Percentiles rank a stretch among this genome's conserved stretches.
Evolutionary conservation across 1,139 yeast species (phyloP).

Genomic region (Hemisphaericaspora subhashii): DNA sequence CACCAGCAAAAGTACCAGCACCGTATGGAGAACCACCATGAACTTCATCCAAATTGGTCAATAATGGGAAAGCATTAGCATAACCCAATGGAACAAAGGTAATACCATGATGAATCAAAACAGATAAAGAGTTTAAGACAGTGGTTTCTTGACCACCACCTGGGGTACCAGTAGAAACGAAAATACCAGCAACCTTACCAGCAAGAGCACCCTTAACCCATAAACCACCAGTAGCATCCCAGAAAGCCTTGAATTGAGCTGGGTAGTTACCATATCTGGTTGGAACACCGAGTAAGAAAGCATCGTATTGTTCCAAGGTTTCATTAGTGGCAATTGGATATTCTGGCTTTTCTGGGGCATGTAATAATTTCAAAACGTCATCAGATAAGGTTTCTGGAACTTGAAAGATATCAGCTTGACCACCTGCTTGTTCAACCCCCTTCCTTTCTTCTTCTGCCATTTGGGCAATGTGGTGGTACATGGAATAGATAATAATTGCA

Average conservation of each 20-base stretch:
- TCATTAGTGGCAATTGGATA: constrained; percentile 68
- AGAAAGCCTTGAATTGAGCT: constrained; percentile 78
- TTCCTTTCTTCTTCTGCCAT: constrained; percentile 68
- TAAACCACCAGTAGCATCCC: constrained; percentile 80
- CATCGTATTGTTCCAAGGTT: constrained; percentile 66
- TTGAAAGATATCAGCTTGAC: constrained; percentile 69
- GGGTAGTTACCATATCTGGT: constrained; percentile 83
- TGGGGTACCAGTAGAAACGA: constrained; percentile 76
- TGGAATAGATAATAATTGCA: constrained; percentile 73
- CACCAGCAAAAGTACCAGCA: constrained; percentile 79
- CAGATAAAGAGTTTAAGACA: constrained; percentile 61
- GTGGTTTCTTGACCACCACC: constrained; percentile 88
- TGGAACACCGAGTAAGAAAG: constrained; percentile 77
- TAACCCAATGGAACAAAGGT: constrained; percentile 81
- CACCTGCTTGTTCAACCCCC: constrained; percentile 77
- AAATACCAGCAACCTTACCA: constrained; percentile 77
- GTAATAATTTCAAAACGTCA: constrained; percentile 59
- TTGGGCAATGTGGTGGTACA: constrained; percentile 75
- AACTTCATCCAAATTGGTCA: constrained; percentile 62
- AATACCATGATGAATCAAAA: constrained; percentile 77
- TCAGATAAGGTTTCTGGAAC: constrained; percentile 75
- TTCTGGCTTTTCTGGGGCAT: constrained; percentile 64
- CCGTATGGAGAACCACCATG: constrained; percentile 92
- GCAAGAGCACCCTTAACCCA: constrained; percentile 77
- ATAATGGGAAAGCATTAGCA: constrained; percentile 57